Conservation (phyloP, 2,329 filamentous ascomycete species). For the Paracamarosporium sp. region DNA sequence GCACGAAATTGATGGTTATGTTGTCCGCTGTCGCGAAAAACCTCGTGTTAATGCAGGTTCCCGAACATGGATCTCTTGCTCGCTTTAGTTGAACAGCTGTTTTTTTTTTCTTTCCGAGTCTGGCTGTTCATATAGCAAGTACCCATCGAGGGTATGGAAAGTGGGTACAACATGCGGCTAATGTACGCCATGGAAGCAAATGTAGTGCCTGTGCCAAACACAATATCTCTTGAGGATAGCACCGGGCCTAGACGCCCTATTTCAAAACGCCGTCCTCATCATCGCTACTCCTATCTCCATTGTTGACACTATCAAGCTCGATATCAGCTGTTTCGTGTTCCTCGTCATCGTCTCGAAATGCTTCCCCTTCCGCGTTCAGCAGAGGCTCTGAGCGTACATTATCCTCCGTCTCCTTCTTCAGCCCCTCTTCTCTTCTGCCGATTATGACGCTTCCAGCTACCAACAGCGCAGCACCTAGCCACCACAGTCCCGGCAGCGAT, state of each 20-base stretch:
- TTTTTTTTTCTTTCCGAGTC: no score
- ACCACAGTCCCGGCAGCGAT: slow-evolving; percentile 75
- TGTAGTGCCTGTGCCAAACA: background rate
- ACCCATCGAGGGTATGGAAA: background rate
- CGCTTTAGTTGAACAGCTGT: background rate
- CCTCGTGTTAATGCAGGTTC: background rate
- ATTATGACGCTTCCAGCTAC: slow-evolving; percentile 81
- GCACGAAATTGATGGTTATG: background rate
- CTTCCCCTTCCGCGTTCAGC: slow-evolving; percentile 23
- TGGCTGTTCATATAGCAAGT: no score
- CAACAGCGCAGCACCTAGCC: slow-evolving; percentile 73
- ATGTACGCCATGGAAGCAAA: background rate
- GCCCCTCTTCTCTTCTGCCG: slow-evolving; percentile 69
- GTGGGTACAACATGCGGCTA: background rate
- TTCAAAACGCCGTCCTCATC: slow-evolving; percentile 42
- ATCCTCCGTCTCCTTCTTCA: slow-evolving; percentile 36
- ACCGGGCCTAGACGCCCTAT: slow-evolving; percentile 17
- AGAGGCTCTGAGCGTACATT: slow-evolving; percentile 28
- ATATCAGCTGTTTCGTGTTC: slow-evolving; percentile 30
- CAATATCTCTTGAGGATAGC: background rate
- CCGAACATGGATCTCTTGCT: background rate
- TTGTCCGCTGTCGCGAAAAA: background rate
- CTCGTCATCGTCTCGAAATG: slow-evolving; percentile 50
- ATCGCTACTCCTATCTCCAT: slow-evolving; percentile 19
- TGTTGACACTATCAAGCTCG: slow-evolving; percentile 38